A percentile compares a stretch with the other conserved stretches of the same genome.
These are phyloP conservation scores for Carex scoparia DNA, from an alignment of 176 grass and related monocot species.

Conservation along the genomic window DNA sequence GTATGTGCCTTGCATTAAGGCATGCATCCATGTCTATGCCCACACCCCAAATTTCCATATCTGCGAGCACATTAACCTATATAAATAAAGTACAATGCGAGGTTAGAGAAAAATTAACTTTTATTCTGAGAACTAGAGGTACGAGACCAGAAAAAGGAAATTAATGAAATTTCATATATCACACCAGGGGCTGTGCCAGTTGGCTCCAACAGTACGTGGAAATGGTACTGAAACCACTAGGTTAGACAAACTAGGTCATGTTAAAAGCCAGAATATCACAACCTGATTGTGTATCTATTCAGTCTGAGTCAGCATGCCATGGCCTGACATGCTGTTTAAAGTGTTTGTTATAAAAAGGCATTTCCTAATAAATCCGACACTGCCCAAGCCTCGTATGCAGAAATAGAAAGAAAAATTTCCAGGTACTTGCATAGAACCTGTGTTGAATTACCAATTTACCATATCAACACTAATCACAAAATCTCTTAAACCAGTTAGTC, in stretches of 20 bases:
- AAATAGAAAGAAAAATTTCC: background rate
- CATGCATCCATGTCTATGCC: conserved; percentile 93
- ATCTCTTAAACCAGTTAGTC: background rate
- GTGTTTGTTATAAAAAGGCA: background rate
- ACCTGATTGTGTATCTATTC: background rate
- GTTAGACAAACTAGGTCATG: background rate
- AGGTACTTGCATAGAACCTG: background rate
- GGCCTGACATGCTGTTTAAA: background rate
- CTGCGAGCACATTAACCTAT: conserved; percentile 85
- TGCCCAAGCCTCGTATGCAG: background rate
- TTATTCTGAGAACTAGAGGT: background rate
- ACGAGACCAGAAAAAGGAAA: background rate
- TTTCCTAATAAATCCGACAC: background rate
- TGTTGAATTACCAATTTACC: background rate
- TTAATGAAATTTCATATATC: background rate
- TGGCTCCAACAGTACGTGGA: background rate
- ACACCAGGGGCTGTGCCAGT: background rate
- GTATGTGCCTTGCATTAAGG: conserved; percentile 59
- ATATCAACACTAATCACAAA: background rate
- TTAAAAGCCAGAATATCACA: background rate
- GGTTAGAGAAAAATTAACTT: background rate
- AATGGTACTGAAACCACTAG: background rate
- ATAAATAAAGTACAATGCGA: conserved; percentile 6
- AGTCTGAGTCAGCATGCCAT: background rate
- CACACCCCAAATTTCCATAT: conserved; percentile 92